A percentile compares a stretch with the other conserved stretches of the same genome.
Evolutionary conservation across 495 filamentous ascomycete species (phyloP).

Genomic region (Alectoria sarmentosa): DNA sequence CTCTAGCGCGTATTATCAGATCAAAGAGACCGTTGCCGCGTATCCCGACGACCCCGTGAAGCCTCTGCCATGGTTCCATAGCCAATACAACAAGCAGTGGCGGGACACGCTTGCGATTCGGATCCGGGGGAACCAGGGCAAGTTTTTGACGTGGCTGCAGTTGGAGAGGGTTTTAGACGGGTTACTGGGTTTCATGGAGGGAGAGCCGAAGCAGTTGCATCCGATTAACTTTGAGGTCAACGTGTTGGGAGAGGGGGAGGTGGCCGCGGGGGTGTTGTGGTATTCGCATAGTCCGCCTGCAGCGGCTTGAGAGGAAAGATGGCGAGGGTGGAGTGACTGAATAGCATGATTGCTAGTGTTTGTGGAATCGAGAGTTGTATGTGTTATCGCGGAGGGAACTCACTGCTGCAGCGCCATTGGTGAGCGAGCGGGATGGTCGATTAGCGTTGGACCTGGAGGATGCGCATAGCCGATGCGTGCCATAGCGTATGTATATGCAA

Average conservation of each 20-base stretch:
- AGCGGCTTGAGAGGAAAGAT: no score
- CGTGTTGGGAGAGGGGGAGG: background rate
- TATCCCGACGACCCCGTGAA: background rate
- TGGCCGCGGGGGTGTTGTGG: background rate
- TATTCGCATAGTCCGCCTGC: background rate
- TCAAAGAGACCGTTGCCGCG: background rate
- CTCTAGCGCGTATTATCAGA: background rate
- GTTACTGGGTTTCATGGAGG: background rate
- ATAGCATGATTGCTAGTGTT: no score
- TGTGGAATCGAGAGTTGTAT: no score
- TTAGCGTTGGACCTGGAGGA: no score
- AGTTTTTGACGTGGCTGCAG: background rate
- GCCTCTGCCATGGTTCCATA: background rate
- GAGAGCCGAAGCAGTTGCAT: background rate
- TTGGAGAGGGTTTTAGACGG: background rate
- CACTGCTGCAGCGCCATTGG: no score
- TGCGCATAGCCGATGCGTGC: no score
- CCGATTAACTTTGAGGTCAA: background rate
- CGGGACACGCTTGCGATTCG: background rate
- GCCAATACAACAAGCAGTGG: background rate
- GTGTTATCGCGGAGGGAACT: no score
- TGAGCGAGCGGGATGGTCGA: no score
- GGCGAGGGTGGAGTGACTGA: no score
- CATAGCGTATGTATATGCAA: no score
- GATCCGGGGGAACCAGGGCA: background rate